Base-by-base conservation (phyloP, 106 monocot species). In the Dioscorea alata region DNA sequence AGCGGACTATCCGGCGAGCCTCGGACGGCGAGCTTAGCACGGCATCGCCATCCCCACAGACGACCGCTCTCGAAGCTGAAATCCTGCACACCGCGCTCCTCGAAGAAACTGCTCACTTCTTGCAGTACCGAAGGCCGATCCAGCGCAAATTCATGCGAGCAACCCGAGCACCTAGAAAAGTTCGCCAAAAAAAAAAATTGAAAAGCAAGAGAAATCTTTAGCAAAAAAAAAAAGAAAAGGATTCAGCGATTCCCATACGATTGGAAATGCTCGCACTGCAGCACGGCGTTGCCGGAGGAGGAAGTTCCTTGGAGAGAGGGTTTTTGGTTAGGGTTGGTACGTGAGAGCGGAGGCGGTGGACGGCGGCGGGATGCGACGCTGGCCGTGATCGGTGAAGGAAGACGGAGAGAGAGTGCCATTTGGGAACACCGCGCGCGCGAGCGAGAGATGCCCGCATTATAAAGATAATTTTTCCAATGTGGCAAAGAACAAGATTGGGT, bases 41-140 rank as follows among this genome's bases (percentile, higher is more conserved):
- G 78, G 25, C 97, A 99, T 73, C 97, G 83, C 97, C 97, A 99
- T 63, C 87, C 87, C 82, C 74, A 87, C 97, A 99, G 59, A 31
- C 52, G 74, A 33, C 84, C 84, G 61, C 76, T 79, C 23, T 93
- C 81, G 59, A 93, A 99, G 23, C 74, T 77, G 75, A 93, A 92
- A 77, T 99, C 92, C 2, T 70, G 50, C 35, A 99, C 76, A 21
- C 97, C 93, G 10, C 59, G 71, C 12, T 80, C 82, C 79, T 76
- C 67, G 58, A 99, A 90, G 73, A 90, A 99, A 25, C 57, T 72
- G 13, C 19, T 71, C 9, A 74, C 90, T 33, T 87, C 97, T 23
- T 82, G 53, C 9, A 90, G 76, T 61, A 90, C 79, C 32, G 62
- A 75, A 33, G 97, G 97, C 20, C 68, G 64, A 58, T 93, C 92